Base-by-base conservation (phyloP, 768 basidiomycete species). In the Leccinum sublutescens region DNA sequence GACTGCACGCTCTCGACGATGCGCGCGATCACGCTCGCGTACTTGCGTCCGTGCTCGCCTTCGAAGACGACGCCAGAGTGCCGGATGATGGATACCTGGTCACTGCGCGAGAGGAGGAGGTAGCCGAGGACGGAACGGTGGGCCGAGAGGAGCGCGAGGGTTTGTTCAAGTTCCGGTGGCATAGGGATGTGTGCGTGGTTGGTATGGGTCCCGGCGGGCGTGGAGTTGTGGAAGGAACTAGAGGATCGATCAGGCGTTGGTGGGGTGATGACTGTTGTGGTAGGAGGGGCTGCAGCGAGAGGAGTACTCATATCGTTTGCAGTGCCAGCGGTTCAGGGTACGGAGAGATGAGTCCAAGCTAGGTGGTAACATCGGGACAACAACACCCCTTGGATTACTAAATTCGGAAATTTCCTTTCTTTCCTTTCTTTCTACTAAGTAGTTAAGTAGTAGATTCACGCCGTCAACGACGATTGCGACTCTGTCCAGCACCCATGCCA, bases 71-170 rank as follows among this genome's bases (percentile, higher is more conserved):
- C 89, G 14, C 91, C 92, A 1, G 90, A 87, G 66, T 91, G 87
- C 33, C 91, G 82, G 65, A 97, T 88, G 63, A 97, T 93, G 64
- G 86, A 85, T 19, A 84, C 82, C 6, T 86, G 87, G 50, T 82
- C 82, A 1, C 85, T 82, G 4, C 92, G 81, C 3, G 91, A 88
- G 33, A 95, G 78, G 1, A 95, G 82, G 67, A 96, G 82, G 71
- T 95, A 95, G 2, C 94, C 93, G 6, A 93, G 82, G 4, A 95
- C 93, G 19, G 91, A 88, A 17, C 91, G 83, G 68, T 95, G 90
- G 5, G 89, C 82, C 1, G 91, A 87, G 54, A 96, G 80, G 62
- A 88, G 75, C 1, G 86, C 73, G 12, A 95, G 80, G 0, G 88
- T 94, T 62, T 87, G 83, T 71, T 94, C 93, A 52, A 95, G 84